Base-by-base conservation (phyloP, 768 basidiomycete genomes). In the Suillus sp. region DNA sequence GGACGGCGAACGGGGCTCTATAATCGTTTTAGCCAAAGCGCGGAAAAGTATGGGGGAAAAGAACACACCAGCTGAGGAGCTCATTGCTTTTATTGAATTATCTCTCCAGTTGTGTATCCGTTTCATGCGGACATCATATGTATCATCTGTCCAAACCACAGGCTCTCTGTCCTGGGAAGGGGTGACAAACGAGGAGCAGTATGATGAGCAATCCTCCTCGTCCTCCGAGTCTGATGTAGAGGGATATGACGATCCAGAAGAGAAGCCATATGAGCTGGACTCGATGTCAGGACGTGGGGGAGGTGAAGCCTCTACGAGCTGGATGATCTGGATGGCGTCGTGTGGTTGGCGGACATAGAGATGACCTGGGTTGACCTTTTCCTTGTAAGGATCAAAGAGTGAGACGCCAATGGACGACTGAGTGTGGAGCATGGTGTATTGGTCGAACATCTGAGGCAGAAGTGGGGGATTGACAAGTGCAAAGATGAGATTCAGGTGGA, bases 61-160 rank as follows among this genome's bases (percentile, higher is more conserved):
- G 56, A 68, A 69, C 83, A 59, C 70, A 84, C 84, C 81, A 56
- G 78, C 70, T 11, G 78, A 68, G 60, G 77, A 64, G 66, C 78
- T 77, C 64, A 82, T 69, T 43, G 83, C 79, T 53, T 80, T 78
- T 34, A 80, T 77, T 67, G 81, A 84, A 67, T 81, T 77, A 53
- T 90, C 86, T 63, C 90, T 80, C 91, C 91, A 93, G 16, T 83
- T 82, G 25, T 86, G 81, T 62, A 93, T 86, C 65, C 91, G 87
- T 70, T 82, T 85, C 81, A 88, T 83, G 65, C 85, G 82, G 11
- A 78, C 72, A 57, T 72, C 72, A 71, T 83, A 85, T 0, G 86
- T 86, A 66, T 88, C 86, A 60, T 81, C 78, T 30, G 79, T 66
- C 69, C 70, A 72, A 7, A 68, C 71, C 4, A 74, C 65, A 48